Evolutionary conservation across 768 basidiomycete species (phyloP).

Genomic region (Rossbeevera mucosa): DNA sequence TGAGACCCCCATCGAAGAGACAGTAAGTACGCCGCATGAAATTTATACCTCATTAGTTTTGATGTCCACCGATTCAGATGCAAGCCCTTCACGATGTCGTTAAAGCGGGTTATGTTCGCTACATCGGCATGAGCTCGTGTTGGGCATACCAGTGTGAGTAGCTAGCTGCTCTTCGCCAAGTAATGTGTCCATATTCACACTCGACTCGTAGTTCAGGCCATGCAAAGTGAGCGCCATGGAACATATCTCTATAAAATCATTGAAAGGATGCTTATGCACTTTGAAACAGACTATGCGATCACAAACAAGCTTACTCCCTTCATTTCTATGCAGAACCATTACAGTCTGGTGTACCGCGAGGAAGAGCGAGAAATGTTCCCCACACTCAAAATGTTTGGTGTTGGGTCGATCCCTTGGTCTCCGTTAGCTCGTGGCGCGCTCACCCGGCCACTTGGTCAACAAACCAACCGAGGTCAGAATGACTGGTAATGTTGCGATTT

Average conservation of each 20-base stretch:
- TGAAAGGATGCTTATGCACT: neutral
- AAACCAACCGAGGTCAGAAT: constrained; percentile 20
- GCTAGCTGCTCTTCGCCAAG: neutral
- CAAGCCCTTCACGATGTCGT: constrained; percentile 50
- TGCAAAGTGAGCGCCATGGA: constrained; percentile 31
- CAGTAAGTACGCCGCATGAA: constrained; percentile 17
- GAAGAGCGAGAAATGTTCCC: constrained; percentile 61
- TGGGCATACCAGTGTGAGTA: constrained; percentile 38
- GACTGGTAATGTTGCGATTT: constrained; percentile 19
- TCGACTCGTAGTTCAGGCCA: constrained; percentile 32
- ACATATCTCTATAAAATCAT: neutral
- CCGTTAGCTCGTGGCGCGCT: constrained; percentile 38
- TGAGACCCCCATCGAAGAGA: constrained; percentile 48
- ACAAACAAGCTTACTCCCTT: constrained; percentile 46
- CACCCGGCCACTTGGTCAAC: constrained; percentile 31
- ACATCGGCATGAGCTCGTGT: constrained; percentile 43
- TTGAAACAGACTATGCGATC: constrained; percentile 36
- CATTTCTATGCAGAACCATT: constrained; percentile 63
- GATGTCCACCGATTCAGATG: constrained; percentile 28
- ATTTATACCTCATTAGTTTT: neutral
- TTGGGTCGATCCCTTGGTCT: constrained; percentile 45
- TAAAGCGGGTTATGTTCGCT: constrained; percentile 44
- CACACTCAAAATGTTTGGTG: constrained; percentile 41
- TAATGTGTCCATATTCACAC: constrained; percentile 1
- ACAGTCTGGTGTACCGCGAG: constrained; percentile 54